Conservation (phyloP, 2,329 filamentous ascomycete species). For the Coniochaeta sp. region DNA sequence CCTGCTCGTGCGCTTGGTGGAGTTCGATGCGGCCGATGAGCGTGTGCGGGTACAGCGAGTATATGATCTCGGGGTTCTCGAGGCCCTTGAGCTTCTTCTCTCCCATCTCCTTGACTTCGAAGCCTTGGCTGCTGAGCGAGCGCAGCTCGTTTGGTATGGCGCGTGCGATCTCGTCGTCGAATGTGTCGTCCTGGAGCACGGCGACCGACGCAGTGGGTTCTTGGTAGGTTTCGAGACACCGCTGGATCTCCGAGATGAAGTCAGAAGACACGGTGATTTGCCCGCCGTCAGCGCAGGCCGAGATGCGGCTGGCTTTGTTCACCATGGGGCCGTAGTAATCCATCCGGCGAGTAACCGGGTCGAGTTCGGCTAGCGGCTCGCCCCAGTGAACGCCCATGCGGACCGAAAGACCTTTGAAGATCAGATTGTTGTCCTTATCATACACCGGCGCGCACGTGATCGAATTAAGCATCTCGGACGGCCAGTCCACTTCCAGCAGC, state of each 20-base stretch:
- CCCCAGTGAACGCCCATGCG: conserved; percentile 98
- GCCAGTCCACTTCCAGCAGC: conserved; percentile 86
- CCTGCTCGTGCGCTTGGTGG: conserved; percentile 46
- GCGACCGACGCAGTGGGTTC: conserved; percentile 64
- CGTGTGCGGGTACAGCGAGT: conserved; percentile 88
- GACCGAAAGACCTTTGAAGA: conserved; percentile 91
- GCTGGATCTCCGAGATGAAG: conserved; percentile 92
- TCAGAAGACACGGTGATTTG: conserved; percentile 96
- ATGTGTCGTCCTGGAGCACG: conserved; percentile 53
- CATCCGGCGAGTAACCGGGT: conserved; percentile 96
- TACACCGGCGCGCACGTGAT: conserved; percentile 74
- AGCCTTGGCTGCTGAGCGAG: conserved; percentile 82
- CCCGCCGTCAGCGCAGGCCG: conserved; percentile 87
- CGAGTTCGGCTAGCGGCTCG: conserved; percentile 86
- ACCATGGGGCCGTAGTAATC: conserved; percentile 99
- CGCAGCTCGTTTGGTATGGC: conserved; percentile 82
- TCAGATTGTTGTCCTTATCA: conserved; percentile 79
- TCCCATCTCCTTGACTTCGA: conserved; percentile 89
- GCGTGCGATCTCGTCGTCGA: conserved; percentile 66
- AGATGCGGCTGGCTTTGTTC: conserved; percentile 91
- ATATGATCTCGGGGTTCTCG: conserved; percentile 93
- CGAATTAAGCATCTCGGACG: conserved; percentile 83
- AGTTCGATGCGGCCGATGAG: conserved; percentile 73
- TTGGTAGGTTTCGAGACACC: conserved; percentile 81
- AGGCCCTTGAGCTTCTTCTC: conserved; percentile 94